A percentile compares a stretch with the other conserved stretches of the same genome.
Evolutionary conservation across 2,329 filamentous ascomycete genomes (phyloP).

Genomic region (Arthrinium phaeospermum): DNA sequence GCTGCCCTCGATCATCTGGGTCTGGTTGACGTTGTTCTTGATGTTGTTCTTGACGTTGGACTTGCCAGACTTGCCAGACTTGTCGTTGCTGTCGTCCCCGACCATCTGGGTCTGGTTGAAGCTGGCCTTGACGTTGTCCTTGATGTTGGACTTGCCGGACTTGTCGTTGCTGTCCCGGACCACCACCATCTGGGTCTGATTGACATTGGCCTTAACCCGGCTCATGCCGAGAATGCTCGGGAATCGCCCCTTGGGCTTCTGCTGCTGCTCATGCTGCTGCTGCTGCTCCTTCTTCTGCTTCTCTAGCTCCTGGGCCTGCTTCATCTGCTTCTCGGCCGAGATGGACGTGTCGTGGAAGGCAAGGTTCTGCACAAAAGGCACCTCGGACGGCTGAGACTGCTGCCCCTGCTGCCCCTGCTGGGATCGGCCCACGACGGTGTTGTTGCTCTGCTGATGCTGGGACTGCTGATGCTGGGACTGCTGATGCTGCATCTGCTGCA

Average conservation of each 20-base stretch:
- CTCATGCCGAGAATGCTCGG: background rate
- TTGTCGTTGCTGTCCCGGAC: no score
- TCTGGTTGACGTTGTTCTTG: background rate
- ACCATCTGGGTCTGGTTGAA: background rate
- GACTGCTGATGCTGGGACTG: background rate
- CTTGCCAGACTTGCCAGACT: background rate
- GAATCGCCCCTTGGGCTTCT: background rate
- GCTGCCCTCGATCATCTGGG: background rate
- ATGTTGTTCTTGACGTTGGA: background rate
- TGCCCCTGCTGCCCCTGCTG: background rate
- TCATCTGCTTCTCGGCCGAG: no score
- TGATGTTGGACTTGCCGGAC: no score
- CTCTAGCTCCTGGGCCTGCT: no score
- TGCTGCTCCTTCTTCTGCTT: background rate
- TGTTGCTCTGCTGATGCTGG: background rate
- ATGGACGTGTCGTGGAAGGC: background rate
- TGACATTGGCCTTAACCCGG: no score
- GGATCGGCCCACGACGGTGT: background rate
- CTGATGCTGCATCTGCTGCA: background rate
- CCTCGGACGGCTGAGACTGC: background rate
- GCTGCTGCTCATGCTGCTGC: background rate
- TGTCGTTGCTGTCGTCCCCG: no score
- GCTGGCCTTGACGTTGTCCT: background rate
- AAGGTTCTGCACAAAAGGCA: no score
- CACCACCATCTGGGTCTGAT: background rate